Base-by-base conservation (phyloP, 306 rosid species). In the Citrullus amarus region DNA sequence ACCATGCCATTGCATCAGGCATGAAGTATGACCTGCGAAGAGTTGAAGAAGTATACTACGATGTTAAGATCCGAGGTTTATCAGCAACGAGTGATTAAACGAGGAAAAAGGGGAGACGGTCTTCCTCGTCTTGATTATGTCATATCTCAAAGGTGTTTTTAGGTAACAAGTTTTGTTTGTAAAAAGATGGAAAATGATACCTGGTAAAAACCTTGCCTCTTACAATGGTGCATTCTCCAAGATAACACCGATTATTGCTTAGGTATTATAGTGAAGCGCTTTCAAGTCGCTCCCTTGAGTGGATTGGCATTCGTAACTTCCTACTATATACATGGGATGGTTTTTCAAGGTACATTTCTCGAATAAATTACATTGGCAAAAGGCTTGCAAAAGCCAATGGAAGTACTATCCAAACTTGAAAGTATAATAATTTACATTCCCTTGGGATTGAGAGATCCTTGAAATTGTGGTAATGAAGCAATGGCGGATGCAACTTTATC, bases 31-130 rank as follows among this genome's bases (percentile, higher is more conserved):
- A 95, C 83, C 84, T 95, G 50, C 87, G 89, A 79, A 88, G 86
- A 87, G 96, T 95, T 44, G 98, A 92, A 80, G 98, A 95, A 79
- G 96, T 95, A 77, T 79, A 91, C 86, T 95, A 95, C 48, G 98
- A 95, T 79, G 98, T 92, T 55, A 95, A 95, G 87, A 95, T 95
- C 67, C 86, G 98, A 80, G 98, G 96, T 46, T 81, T 95, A 90
- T 65, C 91, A 2, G 84, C 93, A 38, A 87, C 65, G 78, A 89
- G 87, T 1, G 80, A 78, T 46, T 76, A 11, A 75, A 11, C 6
- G 1, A 36, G 75, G 22, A 50, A 48, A 50, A 46, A 3, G 28
- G 59, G 15, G 25, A 4, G 4, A 50, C 0, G 16, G 22, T 15
- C 43, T 25, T 3, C 28, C 43, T 15, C 30, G 22, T 72, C 4